phyloP scores from a whole-genome alignment of 2,329 filamentous ascomycete species.

The Pyrenophora seminiperda region DNA sequence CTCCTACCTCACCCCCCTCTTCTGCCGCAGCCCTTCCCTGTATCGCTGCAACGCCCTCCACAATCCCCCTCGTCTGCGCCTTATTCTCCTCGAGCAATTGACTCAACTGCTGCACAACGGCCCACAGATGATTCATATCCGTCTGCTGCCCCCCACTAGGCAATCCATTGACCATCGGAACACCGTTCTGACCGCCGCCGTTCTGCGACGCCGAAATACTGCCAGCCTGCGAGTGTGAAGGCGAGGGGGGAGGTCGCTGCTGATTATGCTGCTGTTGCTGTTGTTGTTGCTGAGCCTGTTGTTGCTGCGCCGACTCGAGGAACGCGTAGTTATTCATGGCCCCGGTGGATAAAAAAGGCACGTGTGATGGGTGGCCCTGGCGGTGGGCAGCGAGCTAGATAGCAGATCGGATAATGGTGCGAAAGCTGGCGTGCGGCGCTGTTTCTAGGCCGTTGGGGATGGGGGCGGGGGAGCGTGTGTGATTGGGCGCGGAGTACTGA shows the following conservation, averaged over 20 bases:
- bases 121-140: constrained; percentile 52
- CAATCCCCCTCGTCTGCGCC: constrained; percentile 45
- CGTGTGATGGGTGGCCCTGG: no score
- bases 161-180: constrained; percentile 48
- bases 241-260: constrained; percentile 44
- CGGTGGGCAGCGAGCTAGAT: no score
- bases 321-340: constrained; percentile 48
- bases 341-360: no score
- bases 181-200: constrained; percentile 39
- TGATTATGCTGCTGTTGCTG: constrained; percentile 14
- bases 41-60: constrained; percentile 48
- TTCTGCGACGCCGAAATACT: constrained; percentile 32
- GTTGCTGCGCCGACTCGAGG: constrained; percentile 31
- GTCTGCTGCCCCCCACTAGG: constrained; percentile 49
- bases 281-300: constrained; percentile 14
- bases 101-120: constrained; percentile 49
- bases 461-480: no score
- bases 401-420: no score
- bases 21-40: constrained; percentile 42
- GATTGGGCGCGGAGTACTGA: no score
- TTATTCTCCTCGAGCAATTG: constrained; percentile 49
- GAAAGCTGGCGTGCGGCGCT: no score
- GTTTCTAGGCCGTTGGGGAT: no score
- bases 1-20: constrained; percentile 35
- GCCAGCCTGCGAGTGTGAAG: constrained; percentile 33